phyloP scores from a whole-genome alignment of 2,329 filamentous ascomycete genomes.

The Mycosphaerella arachidis region DNA sequence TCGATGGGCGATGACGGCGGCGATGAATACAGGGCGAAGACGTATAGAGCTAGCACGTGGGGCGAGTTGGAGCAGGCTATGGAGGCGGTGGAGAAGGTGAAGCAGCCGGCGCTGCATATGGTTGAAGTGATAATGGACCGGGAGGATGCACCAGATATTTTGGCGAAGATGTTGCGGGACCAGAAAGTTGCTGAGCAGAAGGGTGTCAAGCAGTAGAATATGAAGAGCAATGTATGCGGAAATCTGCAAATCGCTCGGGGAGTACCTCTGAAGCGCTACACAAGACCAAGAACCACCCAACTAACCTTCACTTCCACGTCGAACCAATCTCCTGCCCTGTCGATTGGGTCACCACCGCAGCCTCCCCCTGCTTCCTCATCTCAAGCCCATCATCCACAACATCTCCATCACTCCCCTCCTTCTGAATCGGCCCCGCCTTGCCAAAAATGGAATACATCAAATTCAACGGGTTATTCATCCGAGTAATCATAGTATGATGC shows the following conservation, averaged over 20 bases:
- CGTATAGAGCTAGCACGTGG: neutral
- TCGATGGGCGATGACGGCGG: neutral
- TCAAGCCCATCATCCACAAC: neutral
- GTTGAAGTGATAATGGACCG: neutral
- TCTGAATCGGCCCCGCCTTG: neutral
- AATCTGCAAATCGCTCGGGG: neutral
- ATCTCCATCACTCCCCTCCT: neutral
- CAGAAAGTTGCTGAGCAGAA: constrained; percentile 1
- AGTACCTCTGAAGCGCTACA: neutral
- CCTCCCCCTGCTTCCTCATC: neutral
- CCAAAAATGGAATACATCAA: neutral
- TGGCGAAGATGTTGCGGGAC: neutral
- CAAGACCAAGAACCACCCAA: neutral
- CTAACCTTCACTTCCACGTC: neutral
- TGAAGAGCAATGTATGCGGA: neutral
- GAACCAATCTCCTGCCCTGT: neutral
- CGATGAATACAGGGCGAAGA: neutral
- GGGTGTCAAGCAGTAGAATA: neutral
- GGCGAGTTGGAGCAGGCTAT: neutral
- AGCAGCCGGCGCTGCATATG: neutral
- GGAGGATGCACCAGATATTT: neutral
- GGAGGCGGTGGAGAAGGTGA: neutral
- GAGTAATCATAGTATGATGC: neutral
- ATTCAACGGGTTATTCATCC: neutral
- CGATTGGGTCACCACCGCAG: neutral